Conservation (phyloP, 441 rosid species). For the Isatis lusitanica region DNA sequence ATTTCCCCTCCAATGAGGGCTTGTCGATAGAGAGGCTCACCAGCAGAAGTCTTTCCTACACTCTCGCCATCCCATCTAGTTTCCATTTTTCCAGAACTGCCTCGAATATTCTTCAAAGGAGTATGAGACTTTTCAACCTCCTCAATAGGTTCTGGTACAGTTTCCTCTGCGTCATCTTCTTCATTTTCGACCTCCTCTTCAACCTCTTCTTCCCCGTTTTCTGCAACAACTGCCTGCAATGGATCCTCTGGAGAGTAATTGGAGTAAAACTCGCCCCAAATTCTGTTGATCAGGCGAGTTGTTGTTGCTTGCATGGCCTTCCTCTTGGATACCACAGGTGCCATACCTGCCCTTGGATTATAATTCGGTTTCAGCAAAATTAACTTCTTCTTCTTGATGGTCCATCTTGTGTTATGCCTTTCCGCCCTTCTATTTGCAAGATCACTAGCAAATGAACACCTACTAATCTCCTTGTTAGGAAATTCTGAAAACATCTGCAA, state of each 20-base stretch:
- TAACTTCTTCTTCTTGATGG: conserved; percentile 48
- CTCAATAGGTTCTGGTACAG: conserved; percentile 21
- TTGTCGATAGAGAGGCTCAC: conserved; percentile 52
- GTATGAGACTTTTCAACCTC: conserved; percentile 39
- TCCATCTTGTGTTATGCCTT: conserved; percentile 76
- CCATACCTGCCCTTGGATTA: conserved; percentile 74
- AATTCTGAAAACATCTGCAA: conserved; percentile 65
- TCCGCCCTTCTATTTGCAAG: conserved; percentile 69
- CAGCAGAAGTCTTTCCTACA: conserved; percentile 46
- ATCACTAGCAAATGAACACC: conserved; percentile 61
- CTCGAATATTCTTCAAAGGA: conserved; percentile 32
- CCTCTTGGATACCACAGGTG: conserved; percentile 51
- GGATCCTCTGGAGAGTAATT: conserved; percentile 64
- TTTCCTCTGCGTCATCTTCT: conserved; percentile 38
- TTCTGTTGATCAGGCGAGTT: conserved; percentile 69
- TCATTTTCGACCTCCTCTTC: conserved; percentile 57
- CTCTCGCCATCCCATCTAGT: conserved; percentile 59
- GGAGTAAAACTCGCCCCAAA: conserved; percentile 87
- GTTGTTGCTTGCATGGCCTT: conserved; percentile 86
- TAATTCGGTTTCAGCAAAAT: conserved; percentile 46
- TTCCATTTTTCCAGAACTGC: conserved; percentile 39
- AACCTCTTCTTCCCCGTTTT: conserved; percentile 53
- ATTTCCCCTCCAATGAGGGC: conserved; percentile 56
- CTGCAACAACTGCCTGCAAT: conserved; percentile 47
- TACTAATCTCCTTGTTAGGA: conserved; percentile 54